phyloP scores from a whole-genome alignment of 2,329 filamentous ascomycete genomes.

The Aspergillus oerlinghausenensis region DNA sequence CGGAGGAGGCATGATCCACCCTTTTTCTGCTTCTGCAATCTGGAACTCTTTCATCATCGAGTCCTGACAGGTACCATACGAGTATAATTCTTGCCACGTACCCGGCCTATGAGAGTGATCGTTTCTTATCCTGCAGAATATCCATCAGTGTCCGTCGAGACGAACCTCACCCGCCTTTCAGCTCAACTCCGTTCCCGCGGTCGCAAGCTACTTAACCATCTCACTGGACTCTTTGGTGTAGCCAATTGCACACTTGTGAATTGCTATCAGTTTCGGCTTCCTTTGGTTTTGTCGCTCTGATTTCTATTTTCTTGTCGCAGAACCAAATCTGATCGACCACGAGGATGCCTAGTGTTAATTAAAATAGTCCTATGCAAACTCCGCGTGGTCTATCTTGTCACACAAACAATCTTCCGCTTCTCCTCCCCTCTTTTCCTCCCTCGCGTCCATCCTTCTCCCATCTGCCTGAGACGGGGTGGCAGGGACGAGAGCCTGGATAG shows the following conservation, averaged over 20 bases:
- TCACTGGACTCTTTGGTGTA: not conserved
- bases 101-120: not conserved
- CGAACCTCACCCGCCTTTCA: not conserved
- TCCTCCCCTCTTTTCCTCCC: not conserved
- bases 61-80: not conserved
- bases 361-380: not conserved
- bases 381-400: not conserved
- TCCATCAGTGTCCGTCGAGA: not conserved
- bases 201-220: not conserved
- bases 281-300: not conserved
- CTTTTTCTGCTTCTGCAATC: not conserved
- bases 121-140: no score
- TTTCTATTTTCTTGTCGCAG: not conserved
- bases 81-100: not conserved
- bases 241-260: not conserved
- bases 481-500: slow-evolving; percentile 4
- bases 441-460: slow-evolving; percentile 3
- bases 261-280: not conserved
- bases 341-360: not conserved
- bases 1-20: not conserved
- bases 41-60: not conserved
- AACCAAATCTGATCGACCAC: not conserved
- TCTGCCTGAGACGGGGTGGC: slow-evolving; percentile 13
- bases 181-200: not conserved
- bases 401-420: not conserved